These are phyloP conservation scores for Kuraishia borneana DNA, from an alignment of 805 yeast species.

Conservation along the genomic window DNA sequence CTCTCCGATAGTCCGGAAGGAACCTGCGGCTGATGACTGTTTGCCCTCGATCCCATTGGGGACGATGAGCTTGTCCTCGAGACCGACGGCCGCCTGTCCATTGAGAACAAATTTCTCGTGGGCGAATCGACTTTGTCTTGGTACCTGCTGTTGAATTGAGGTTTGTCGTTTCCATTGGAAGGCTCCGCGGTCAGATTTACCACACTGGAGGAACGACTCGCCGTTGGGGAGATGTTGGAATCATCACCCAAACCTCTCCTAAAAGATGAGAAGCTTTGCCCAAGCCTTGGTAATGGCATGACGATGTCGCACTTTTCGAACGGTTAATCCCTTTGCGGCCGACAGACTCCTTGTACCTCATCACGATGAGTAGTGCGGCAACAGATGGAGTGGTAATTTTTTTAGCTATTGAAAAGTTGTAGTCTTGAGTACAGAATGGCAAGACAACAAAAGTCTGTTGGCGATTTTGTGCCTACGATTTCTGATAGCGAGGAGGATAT, in stretches of 20 bases:
- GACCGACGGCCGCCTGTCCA: not conserved
- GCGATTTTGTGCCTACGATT: constrained; percentile 65
- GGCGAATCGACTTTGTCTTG: not conserved
- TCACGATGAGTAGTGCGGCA: too few species aligned
- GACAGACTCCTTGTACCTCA: too few species aligned
- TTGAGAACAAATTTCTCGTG: not conserved
- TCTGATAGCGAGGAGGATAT: constrained; percentile 67
- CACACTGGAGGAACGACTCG: not conserved
- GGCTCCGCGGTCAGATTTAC: not conserved
- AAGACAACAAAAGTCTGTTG: constrained; percentile 10
- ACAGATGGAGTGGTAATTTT: not conserved
- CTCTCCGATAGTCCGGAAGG: not conserved
- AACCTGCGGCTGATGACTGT: not conserved
- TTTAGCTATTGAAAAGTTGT: not conserved
- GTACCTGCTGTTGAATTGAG: not conserved
- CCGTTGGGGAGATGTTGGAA: not conserved
- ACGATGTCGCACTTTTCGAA: too few species aligned
- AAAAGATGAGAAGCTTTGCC: not conserved
- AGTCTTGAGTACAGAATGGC: not conserved
- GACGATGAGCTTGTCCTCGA: not conserved
- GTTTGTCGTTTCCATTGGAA: not conserved
- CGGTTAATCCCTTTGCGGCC: too few species aligned
- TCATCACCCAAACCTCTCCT: not conserved
- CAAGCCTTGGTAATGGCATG: not conserved
- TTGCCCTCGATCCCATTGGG: not conserved